phyloP scores from a whole-genome alignment of 768 basidiomycete species.

The Panellus pusillus region DNA sequence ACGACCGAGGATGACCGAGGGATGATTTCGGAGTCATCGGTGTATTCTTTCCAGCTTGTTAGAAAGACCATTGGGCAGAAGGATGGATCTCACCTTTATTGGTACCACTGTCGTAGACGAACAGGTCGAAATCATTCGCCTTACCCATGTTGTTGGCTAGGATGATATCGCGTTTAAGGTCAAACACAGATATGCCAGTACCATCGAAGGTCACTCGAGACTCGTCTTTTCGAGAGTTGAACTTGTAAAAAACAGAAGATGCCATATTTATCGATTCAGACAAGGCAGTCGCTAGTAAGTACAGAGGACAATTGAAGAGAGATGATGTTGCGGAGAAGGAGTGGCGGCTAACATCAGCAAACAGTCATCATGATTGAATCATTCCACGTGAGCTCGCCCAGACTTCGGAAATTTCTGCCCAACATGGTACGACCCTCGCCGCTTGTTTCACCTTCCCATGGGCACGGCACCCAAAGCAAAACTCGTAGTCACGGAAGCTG shows the following conservation, averaged over 20 bases:
- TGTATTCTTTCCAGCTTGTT: slow-evolving; percentile 62
- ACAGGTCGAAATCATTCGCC: slow-evolving; percentile 95
- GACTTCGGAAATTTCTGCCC: too few relatives aligned
- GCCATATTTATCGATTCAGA: slow-evolving; percentile 59
- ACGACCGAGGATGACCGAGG: slow-evolving; percentile 96
- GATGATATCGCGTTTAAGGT: slow-evolving; percentile 98
- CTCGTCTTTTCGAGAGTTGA: slow-evolving; percentile 93
- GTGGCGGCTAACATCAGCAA: too few relatives aligned
- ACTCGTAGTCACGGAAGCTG: slow-evolving; percentile 60
- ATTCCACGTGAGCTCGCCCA: too few relatives aligned
- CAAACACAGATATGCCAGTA: slow-evolving; percentile 98
- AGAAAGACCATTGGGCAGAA: slow-evolving; percentile 2
- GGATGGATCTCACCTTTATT: slow-evolving; percentile 74
- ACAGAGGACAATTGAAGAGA: slow-evolving; percentile 14
- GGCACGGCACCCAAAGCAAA: slow-evolving; percentile 19
- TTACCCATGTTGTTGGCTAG: slow-evolving; percentile 94
- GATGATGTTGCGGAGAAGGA: too few relatives aligned
- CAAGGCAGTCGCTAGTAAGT: slow-evolving; percentile 29
- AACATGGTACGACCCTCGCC: too few relatives aligned
- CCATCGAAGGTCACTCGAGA: slow-evolving; percentile 97
- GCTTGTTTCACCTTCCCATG: too few relatives aligned
- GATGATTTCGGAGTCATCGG: slow-evolving; percentile 87
- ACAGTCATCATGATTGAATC: too few relatives aligned
- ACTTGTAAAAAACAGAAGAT: slow-evolving; percentile 97
- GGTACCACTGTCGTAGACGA: slow-evolving; percentile 78